Base-by-base conservation (phyloP, 495 filamentous ascomycete species). In the Daldinia childiae region DNA sequence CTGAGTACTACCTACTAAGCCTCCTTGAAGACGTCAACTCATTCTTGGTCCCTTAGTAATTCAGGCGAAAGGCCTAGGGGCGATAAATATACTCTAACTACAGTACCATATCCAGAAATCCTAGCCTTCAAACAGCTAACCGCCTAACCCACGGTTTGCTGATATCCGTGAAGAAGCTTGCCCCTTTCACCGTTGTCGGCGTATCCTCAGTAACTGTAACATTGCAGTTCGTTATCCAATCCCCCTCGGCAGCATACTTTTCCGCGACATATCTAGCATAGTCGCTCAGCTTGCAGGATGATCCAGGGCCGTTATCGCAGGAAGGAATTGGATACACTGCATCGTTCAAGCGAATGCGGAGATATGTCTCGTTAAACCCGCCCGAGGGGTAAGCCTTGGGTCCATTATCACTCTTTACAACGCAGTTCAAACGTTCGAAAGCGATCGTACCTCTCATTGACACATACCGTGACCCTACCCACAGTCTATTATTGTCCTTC, bases 401-500 rank as follows among this genome's bases (percentile, higher is more conserved):
- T 36, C 26, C 32, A n/a, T 9, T 0, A 32, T 66, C 17, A 12
- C 19, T 5, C 27, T n/a, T 57, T 17, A 55, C 29, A 61, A 59
- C 36, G 61, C 85, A 87, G 52, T 79, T 82, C 24, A 88, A 66
- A 15, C 81, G 77, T 71, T 88, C 86, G 50, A 87, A 85, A 1
- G 82, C 81, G n/a, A 87, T 79, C 0, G 85, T 87, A 1, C 85
- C 86, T 15, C 85, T 79, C 87, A 88, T 88, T 6, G 83, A 82
- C n/a, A 84, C 81, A 55, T 85, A 83, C 51, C 83, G 80, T 32
- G 80, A 82, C 8, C 79, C 77, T 14, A 76, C 73, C 66, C 80
- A 86, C 9, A 80, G 77, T 62, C 83, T 74, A 36, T 73, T 58
- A 9, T 75, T 39, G 11, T 80, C 80, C 52, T 82, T 80, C 56